Conservation (phyloP, 129 eudicot genomes). For the Mikania micrantha region DNA sequence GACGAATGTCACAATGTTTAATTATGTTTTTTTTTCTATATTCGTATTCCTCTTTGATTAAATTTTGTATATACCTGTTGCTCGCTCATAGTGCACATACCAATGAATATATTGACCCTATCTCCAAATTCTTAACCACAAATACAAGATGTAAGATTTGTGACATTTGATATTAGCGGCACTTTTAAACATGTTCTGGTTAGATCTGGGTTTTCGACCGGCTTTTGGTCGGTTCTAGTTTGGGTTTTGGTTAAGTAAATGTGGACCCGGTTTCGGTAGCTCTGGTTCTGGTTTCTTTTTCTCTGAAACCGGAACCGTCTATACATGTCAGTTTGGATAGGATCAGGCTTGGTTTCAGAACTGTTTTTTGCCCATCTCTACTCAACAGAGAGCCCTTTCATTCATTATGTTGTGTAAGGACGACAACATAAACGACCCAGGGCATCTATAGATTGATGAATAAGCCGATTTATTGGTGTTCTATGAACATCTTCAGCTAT, state of each 20-base stretch:
- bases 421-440: constrained; percentile 34
- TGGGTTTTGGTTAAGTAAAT: too few species aligned
- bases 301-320: too few species aligned
- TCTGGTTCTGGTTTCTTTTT: too few species aligned
- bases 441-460: constrained; percentile 35
- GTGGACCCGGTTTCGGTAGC: too few species aligned
- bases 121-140: neutral
- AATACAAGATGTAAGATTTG: constrained; percentile 1
- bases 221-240: too few species aligned
- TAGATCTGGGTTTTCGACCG: too few species aligned
- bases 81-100: neutral
- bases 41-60: neutral
- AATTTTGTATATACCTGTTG: neutral
- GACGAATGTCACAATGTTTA: neutral
- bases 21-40: neutral
- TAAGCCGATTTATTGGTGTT: constrained; percentile 49
- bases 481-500: constrained; percentile 41
- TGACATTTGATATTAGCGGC: neutral
- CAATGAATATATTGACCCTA: neutral
- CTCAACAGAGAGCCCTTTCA: constrained; percentile 37
- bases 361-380: too few species aligned
- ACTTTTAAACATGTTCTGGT: too few species aligned
- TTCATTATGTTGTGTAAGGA: constrained; percentile 34
- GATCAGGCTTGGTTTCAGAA: too few species aligned
- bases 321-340: too few species aligned